Evolutionary conservation across 2,329 filamentous ascomycete genomes (phyloP), one percentile per base, ranked within the genome.

Genomic region (Xylariales sp.): DNA sequence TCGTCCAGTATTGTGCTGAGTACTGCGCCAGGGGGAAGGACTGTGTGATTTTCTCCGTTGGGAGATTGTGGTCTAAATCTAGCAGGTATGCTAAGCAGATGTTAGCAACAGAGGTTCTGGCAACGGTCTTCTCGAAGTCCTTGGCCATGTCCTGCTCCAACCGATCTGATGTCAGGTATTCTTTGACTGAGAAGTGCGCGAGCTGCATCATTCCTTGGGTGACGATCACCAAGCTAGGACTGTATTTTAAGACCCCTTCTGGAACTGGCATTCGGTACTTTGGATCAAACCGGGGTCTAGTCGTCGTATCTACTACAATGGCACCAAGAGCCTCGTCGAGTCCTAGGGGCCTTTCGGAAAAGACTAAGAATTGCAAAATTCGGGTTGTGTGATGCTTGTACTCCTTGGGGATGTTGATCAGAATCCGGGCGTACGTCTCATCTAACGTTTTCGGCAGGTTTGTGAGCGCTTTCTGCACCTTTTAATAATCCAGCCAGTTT

Each of bases 151-250:
- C 29, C 10, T 40, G 21, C 6, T 46, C 31, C 14, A 55, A 19
- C 19, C 46, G 47, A 12, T 43, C 14, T 22, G 58, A 60, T 14
- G 34, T 39, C 6, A 60, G 45, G 38, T 56, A 61, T 22, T 60
- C 55, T 42, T 55, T 58, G 15, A 59, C 53, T 9, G 55, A 58
- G 14, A 54, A 56, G 50, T 64, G 57, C 6, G 57, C 54, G 5
- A 61, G 46, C 22, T 43, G 52, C 35, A 55, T 45, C 21, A 35
- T 12, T 20, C 36, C 18, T 16, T 24, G 5, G 15, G 38, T 38
- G 4, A 36, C 44, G n/a, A 50, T 32, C 16, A 58, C 48, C 12
- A 61, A 44, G 40, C 54, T 51, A 1, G 56, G 50, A 40, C 53
- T 55, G 25, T 52, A 56, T 37, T 22, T 22, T 15, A 47, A 32